phyloP scores from a whole-genome alignment of 202 grass and related monocot species.

The Zoysia matrella region DNA sequence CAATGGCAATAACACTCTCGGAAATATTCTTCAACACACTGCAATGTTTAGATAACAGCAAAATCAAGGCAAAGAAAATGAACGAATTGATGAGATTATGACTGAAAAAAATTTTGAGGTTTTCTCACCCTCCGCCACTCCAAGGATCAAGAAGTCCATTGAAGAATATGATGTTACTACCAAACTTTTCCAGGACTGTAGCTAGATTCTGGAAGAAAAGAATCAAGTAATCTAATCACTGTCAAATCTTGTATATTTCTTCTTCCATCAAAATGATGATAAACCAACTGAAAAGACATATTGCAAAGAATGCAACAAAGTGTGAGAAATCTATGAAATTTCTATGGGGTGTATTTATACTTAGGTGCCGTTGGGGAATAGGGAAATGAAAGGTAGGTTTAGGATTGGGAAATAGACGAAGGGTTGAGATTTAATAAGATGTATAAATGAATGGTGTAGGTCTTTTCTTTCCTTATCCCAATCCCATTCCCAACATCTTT shows the following conservation, averaged over 20 bases:
- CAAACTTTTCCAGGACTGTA: slow-evolving; percentile 70
- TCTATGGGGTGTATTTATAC: neutral
- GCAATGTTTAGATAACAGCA: slow-evolving; percentile 33
- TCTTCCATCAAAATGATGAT: neutral
- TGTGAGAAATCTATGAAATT: neutral
- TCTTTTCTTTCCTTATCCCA: no score
- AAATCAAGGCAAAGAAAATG: slow-evolving; percentile 23
- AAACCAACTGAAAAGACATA: neutral
- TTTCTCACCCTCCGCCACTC: slow-evolving; percentile 83
- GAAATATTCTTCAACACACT: slow-evolving; percentile 92
- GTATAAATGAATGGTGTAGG: no score
- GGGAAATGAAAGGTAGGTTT: no score
- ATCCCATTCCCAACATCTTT: no score
- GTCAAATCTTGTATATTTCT: neutral
- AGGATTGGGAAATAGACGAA: no score
- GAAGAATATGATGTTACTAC: slow-evolving; percentile 96
- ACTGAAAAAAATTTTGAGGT: slow-evolving; percentile 6
- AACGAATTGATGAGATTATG: slow-evolving; percentile 18
- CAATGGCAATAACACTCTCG: slow-evolving; percentile 72
- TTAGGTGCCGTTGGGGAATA: no score
- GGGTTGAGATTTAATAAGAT: no score
- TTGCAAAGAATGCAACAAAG: neutral
- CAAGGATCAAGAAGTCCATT: slow-evolving; percentile 91
- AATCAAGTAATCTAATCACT: slow-evolving; percentile 20
- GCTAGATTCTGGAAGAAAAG: slow-evolving; percentile 63